Conservation (phyloP, 257 asterid species). For the Hygrophila difformis region DNA sequence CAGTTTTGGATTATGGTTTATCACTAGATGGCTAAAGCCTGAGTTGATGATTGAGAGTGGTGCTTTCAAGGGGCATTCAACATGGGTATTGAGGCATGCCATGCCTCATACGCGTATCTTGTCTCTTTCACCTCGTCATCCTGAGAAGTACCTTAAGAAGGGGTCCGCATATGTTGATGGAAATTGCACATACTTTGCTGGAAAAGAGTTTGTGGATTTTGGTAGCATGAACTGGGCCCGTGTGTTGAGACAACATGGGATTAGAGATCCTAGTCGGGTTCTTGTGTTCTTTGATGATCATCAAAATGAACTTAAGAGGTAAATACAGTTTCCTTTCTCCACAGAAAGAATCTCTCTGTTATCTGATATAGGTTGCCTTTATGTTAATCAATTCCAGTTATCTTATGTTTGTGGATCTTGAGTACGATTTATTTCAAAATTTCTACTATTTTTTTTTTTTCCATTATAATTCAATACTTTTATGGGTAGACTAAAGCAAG, state of each 20-base stretch:
- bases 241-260: constrained; percentile 64
- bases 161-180: constrained; percentile 96
- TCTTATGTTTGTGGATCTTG: no score
- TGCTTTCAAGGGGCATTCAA: constrained; percentile 95
- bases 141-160: constrained; percentile 83
- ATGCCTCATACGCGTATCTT: constrained; percentile 74
- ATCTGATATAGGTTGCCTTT: no score
- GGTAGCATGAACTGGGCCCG: constrained; percentile 86
- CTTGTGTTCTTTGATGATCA: constrained; percentile 95
- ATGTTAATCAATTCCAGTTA: no score
- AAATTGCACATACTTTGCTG: constrained; percentile 90
- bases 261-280: constrained; percentile 58
- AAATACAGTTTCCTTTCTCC: neutral
- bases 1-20: constrained; percentile 96
- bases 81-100: constrained; percentile 94
- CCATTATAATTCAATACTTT: constrained; percentile 7
- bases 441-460: neutral
- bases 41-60: constrained; percentile 96
- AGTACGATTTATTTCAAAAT: no score
- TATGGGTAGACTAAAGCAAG: constrained; percentile 73
- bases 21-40: constrained; percentile 78
- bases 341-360: neutral
- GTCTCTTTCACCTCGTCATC: constrained; percentile 89
- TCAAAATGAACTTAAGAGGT: constrained; percentile 94
- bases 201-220: constrained; percentile 88